Evolutionary conservation across 177 flowering plant genomes (phyloP), one percentile per base, ranked within the genome.

Genomic region (Vitis hybrid): DNA sequence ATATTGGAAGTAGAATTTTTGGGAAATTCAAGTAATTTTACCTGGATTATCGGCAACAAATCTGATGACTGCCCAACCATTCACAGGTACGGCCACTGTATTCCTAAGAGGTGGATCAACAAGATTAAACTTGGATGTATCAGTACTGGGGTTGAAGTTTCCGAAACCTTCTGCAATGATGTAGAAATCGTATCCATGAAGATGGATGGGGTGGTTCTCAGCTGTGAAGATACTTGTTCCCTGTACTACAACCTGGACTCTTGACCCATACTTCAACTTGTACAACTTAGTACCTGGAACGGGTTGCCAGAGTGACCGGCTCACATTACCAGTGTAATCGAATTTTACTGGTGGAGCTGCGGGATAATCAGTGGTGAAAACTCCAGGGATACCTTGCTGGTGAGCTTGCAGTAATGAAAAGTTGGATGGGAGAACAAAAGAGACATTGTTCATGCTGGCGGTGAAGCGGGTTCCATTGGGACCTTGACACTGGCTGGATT

Each of bases 21-120:
- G 45, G 2, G 26, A 32, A 39, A 48, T n/a, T 34, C 45, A 21
- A 11, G 50, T 5, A 64, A 11, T 65, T 50, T 70, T 82, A 93
- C 98, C 98, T 73, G 98, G 98, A 77, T 93, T 93, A 67, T 93
- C 97, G 0, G 98, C 98, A 1, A 90, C 91, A 56, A 91, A 93
- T 72, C 94, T 75, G 51, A 93, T 90, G 66, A 88, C 98, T 6
- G 95, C 77, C 98, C 98, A 93, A 51, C 98, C 98, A 71, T 83
- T 86, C 1, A 84, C 89, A 3, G 97, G 96, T 2, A 93, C 90
- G 4, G 79, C 89, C 39, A 84, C 92, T 0, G 98, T 93, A 70
- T 93, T 93, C 69, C 97, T 75, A 72, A 85, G 14, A 10, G 97
- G 98, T 15, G 97, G 97, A 79, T 93, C 96, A 14, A 88, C 82